Conservation (phyloP, 441 rosid genomes). For the Croton laevigatus region DNA sequence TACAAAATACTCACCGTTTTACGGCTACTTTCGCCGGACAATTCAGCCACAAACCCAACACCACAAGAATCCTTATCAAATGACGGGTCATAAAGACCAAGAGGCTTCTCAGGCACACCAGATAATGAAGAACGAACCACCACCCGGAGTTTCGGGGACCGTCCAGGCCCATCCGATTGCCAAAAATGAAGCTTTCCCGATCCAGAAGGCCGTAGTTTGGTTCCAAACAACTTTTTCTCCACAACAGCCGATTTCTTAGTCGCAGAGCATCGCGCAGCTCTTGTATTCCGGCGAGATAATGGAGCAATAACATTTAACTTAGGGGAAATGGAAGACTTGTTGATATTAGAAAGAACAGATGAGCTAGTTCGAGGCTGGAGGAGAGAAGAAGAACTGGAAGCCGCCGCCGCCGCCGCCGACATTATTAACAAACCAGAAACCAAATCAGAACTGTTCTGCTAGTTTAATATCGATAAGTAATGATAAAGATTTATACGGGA, state of each 20-base stretch:
- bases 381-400: conserved; percentile 23
- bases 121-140: conserved; percentile 75
- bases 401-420: conserved; percentile 52
- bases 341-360: conserved; percentile 21
- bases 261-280: conserved; percentile 25
- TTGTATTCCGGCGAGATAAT: conserved; percentile 21
- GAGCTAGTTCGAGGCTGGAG: conserved; percentile 30
- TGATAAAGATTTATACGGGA: not conserved
- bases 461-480: no score
- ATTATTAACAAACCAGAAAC: conserved; percentile 14
- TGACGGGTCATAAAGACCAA: conserved; percentile 91
- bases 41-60: conserved; percentile 96
- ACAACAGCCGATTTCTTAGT: conserved; percentile 21
- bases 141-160: conserved; percentile 64
- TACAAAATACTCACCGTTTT: conserved; percentile 66
- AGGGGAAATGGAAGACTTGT: conserved; percentile 24
- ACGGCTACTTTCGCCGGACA: conserved; percentile 85
- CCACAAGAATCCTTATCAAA: conserved; percentile 99
- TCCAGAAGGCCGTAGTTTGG: conserved; percentile 41
- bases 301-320: conserved; percentile 31
- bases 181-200: conserved; percentile 60
- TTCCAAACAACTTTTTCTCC: conserved; percentile 57
- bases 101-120: conserved; percentile 93
- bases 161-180: conserved; percentile 86
- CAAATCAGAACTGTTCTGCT: not conserved